Evolutionary conservation across 2,329 filamentous ascomycete species (phyloP).

Genomic region (Aspergillus sp.): DNA sequence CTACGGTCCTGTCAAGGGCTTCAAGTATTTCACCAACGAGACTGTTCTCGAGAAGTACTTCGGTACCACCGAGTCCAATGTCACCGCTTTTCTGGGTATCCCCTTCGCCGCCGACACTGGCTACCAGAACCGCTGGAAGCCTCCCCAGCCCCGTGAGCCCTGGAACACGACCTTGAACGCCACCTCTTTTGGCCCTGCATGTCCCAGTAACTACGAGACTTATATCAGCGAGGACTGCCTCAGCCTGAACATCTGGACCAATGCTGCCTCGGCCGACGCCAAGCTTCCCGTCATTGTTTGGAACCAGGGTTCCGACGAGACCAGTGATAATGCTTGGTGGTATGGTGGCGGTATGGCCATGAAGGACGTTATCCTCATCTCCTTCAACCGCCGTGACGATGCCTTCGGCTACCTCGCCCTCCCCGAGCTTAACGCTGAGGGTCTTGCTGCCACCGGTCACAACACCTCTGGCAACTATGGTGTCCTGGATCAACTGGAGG

Average conservation of each 20-base stretch:
- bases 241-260: conserved; percentile 36
- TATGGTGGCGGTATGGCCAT: conserved; percentile 34
- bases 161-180: conserved; percentile 27
- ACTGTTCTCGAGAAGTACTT: conserved; percentile 22
- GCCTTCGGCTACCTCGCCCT: conserved; percentile 32
- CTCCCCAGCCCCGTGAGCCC: conserved; percentile 25
- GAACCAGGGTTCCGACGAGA: conserved; percentile 33
- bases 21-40: conserved; percentile 24
- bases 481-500: conserved; percentile 56
- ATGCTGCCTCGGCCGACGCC: conserved; percentile 20
- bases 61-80: conserved; percentile 21
- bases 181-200: conserved; percentile 25
- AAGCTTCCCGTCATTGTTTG: conserved; percentile 34
- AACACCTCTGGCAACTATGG: conserved; percentile 38
- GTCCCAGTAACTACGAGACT: conserved; percentile 17
- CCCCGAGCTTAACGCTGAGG: conserved; percentile 30
- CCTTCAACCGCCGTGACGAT: conserved; percentile 32
- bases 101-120: conserved; percentile 32
- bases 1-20: conserved; percentile 24
- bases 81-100: conserved; percentile 29
- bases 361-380: conserved; percentile 32
- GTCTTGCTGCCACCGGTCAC: conserved; percentile 23
- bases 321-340: conserved; percentile 27
- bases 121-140: conserved; percentile 31
- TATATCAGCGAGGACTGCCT: conserved; percentile 37